These are phyloP conservation scores for Saturnispora saitoi DNA, from an alignment of 805 yeast species.

Conservation along the genomic window DNA sequence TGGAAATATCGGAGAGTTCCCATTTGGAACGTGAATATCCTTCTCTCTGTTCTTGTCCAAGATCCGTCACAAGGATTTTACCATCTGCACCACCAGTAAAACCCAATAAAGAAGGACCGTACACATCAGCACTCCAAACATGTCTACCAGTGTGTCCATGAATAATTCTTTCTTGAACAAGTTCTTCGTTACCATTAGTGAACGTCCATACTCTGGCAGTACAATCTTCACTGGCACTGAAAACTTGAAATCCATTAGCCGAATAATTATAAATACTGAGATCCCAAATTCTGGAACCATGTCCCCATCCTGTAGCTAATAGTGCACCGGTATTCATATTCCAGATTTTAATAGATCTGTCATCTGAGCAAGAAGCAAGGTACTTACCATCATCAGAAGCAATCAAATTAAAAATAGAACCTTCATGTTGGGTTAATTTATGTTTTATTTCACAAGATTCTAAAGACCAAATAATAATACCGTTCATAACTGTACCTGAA, in stretches of 20 bases:
- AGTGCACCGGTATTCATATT: constrained; percentile 47
- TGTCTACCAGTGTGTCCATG: constrained; percentile 81
- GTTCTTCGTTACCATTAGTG: constrained; percentile 20
- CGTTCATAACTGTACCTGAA: constrained; percentile 92
- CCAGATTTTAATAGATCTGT: constrained; percentile 78
- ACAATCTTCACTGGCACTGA: constrained; percentile 82
- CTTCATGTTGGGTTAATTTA: constrained; percentile 70
- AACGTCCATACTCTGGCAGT: constrained; percentile 74
- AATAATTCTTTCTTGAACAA: constrained; percentile 39
- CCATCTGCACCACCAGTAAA: constrained; percentile 97
- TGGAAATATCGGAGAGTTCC: constrained; percentile 29
- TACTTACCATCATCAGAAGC: constrained; percentile 46
- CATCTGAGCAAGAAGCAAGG: constrained; percentile 85
- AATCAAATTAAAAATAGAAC: constrained; percentile 79
- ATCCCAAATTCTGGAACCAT: constrained; percentile 89
- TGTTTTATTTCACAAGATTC: constrained; percentile 35
- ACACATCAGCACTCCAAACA: constrained; percentile 71
- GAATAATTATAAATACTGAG: constrained; percentile 42
- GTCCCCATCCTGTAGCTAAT: constrained; percentile 90
- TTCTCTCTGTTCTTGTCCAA: constrained; percentile 28
- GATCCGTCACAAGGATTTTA: constrained; percentile 55
- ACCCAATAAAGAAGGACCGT: constrained; percentile 37
- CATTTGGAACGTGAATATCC: constrained; percentile 25
- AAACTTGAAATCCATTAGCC: constrained; percentile 26
- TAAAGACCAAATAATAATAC: constrained; percentile 72